Conservation (phyloP, 192 early-diverging fungal genomes). For the Gamsiella multidivaricata region DNA sequence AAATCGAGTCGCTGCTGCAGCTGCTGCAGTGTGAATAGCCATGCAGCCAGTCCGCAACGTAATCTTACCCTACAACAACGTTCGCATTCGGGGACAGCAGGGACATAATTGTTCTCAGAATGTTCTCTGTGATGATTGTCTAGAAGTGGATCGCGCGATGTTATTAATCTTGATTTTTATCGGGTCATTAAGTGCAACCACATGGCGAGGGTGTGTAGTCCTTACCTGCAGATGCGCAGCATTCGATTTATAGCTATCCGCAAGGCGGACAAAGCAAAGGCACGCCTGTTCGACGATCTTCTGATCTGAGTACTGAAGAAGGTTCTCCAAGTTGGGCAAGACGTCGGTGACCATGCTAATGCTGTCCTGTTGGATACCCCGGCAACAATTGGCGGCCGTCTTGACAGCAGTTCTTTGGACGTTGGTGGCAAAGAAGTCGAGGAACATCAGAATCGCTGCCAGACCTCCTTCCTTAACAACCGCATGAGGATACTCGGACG, state of each 20-base stretch:
- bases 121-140: conserved; percentile 62
- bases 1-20: too few relatives aligned
- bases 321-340: conserved; percentile 76
- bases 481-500: conserved; percentile 74
- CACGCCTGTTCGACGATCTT: conserved; percentile 80
- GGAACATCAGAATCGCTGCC: conserved; percentile 78
- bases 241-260: conserved; percentile 68
- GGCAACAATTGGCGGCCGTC: conserved; percentile 77
- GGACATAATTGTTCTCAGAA: conserved; percentile 67
- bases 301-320: conserved; percentile 76
- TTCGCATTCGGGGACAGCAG: conserved; percentile 63
- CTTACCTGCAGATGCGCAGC: conserved; percentile 56
- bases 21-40: too few relatives aligned
- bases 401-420: conserved; percentile 85
- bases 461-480: conserved; percentile 81
- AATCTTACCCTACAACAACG: conserved; percentile 41
- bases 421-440: conserved; percentile 91
- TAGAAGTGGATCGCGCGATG: too few relatives aligned
- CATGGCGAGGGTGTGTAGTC: not conserved
- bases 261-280: conserved; percentile 69
- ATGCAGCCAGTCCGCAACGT: too few relatives aligned
- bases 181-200: not conserved
- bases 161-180: too few relatives aligned
- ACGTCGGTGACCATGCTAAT: conserved; percentile 73
- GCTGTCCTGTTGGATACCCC: conserved; percentile 61